These are phyloP conservation scores for Dalbergia cultrata DNA, from an alignment of 306 rosid genomes.

Conservation along the genomic window DNA sequence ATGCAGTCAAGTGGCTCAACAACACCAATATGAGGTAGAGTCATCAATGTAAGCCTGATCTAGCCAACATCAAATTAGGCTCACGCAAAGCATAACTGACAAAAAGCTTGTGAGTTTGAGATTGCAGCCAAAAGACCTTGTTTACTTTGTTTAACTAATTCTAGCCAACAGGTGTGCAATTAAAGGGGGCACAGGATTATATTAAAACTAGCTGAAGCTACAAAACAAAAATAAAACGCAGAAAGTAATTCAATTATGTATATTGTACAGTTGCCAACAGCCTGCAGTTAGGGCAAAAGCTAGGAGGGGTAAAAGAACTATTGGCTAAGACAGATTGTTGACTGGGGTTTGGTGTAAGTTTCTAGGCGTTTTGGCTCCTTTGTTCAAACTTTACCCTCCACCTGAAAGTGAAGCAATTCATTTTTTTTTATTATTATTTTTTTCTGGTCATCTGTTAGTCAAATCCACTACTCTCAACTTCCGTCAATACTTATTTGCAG, in stretches of 20 bases:
- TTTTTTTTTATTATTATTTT: background rate
- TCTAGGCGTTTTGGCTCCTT: slow-evolving; percentile 3
- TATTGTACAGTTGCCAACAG: background rate
- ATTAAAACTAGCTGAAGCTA: slow-evolving; percentile 7
- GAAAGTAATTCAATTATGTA: background rate
- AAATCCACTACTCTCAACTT: slow-evolving; percentile 30
- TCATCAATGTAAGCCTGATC: slow-evolving; percentile 22
- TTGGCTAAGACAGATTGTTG: slow-evolving; percentile 8
- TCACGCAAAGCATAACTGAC: slow-evolving; percentile 5
- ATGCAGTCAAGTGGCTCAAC: slow-evolving; percentile 26
- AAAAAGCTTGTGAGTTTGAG: slow-evolving; percentile 10
- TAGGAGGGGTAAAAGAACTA: slow-evolving; percentile 23
- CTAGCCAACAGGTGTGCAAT: background rate
- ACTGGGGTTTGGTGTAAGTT: background rate
- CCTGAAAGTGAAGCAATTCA: slow-evolving; percentile 5
- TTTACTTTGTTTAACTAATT: slow-evolving; percentile 19
- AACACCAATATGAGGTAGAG: slow-evolving; percentile 2
- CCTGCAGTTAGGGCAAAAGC: background rate
- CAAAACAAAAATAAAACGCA: background rate
- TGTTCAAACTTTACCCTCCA: slow-evolving; percentile 1
- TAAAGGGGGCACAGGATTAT: background rate
- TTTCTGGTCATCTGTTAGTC: background rate
- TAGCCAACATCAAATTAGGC: slow-evolving; percentile 20
- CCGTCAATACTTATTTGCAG: background rate
- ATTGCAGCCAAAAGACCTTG: background rate